Base-by-base conservation (phyloP, 805 yeast genomes). In the Komagataella ulmi region DNA sequence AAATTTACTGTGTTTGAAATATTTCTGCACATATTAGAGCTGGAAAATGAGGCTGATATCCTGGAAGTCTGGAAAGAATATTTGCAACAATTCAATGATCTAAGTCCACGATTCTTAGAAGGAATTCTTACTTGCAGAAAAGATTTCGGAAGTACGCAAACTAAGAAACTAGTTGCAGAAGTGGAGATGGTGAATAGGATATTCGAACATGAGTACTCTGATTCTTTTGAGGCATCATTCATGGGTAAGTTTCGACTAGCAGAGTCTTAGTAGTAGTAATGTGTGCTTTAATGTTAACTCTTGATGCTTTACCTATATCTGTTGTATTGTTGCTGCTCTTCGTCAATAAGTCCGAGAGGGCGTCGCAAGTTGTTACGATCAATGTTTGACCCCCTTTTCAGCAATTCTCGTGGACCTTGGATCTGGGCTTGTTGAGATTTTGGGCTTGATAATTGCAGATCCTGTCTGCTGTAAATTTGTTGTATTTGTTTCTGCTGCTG, bases 91-190 rank as follows among this genome's bases (percentile, higher is more conserved):
- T 88, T 83, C 69, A 82, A 88, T 68, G 89, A 88, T 62, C 81
- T 90, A 53, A 89, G 95, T 0, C 67, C 83, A 6, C 83, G 78
- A 50, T 77, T 88, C 59, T 73, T 90, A 46, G 77, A 76, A 47
- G 81, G 81, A 12, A 75, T 88, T 46, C 71, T 89, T 51, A 70
- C 72, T 56, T 75, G 70, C 59, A 69, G 75, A 58, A 77, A 69
- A 59, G 77, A 48, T 21, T 56, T 51, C 47, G 58, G 61, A 19
- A 61, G 59, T 24, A 57, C 61, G 7, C 59, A 57, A 48, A 50
- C 55, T 47, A 56, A 58, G 49, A 55, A 58, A 17, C 48, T 64
- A n/a, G 49, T 61, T 40, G 61, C 55, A 21, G 68, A 64, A 51
- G 58, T 63, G 52, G 50, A 54, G 44, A 54, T 52, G 50, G 14